Conservation (phyloP, 805 yeast species). For the Cyberlindnera sargentensis region DNA sequence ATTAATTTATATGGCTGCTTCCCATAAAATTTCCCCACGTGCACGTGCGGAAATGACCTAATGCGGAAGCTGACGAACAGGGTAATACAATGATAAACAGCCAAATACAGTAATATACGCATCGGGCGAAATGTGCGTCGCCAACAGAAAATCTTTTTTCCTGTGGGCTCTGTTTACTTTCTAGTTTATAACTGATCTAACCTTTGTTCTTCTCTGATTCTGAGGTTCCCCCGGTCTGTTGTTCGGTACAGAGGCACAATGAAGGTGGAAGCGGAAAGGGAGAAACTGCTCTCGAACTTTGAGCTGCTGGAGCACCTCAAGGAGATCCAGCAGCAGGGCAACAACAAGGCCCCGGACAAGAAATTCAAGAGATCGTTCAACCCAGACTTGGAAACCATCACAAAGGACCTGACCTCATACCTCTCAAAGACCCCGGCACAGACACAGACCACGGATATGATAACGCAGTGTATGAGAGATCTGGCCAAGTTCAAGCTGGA, state of each 20-base stretch:
- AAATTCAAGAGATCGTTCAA: slow-evolving; percentile 23
- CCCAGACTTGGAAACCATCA: slow-evolving; percentile 29
- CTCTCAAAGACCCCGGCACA: slow-evolving; percentile 11
- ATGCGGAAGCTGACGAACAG: too few species aligned
- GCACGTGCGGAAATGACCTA: too few species aligned
- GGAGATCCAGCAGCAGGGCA: slow-evolving; percentile 32
- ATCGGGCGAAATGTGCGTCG: too few species aligned
- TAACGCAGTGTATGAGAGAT: slow-evolving; percentile 23
- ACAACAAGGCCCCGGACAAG: slow-evolving; percentile 23
- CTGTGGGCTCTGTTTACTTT: not conserved
- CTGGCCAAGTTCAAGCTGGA: slow-evolving; percentile 46
- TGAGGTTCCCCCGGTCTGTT: not conserved
- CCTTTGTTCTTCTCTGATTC: too few species aligned
- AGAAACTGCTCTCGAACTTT: slow-evolving; percentile 48
- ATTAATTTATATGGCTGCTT: too few species aligned
- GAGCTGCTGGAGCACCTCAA: slow-evolving; percentile 46
- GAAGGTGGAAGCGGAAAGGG: slow-evolving; percentile 36
- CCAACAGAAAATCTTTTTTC: not conserved
- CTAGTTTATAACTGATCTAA: too few species aligned
- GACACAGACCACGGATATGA: slow-evolving; percentile 23
- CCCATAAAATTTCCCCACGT: too few species aligned
- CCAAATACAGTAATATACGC: too few species aligned
- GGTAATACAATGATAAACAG: too few species aligned
- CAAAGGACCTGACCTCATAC: slow-evolving; percentile 25
- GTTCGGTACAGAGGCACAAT: not conserved